Base-by-base conservation (phyloP, 805 yeast genomes). In the Candida morakotiae region DNA sequence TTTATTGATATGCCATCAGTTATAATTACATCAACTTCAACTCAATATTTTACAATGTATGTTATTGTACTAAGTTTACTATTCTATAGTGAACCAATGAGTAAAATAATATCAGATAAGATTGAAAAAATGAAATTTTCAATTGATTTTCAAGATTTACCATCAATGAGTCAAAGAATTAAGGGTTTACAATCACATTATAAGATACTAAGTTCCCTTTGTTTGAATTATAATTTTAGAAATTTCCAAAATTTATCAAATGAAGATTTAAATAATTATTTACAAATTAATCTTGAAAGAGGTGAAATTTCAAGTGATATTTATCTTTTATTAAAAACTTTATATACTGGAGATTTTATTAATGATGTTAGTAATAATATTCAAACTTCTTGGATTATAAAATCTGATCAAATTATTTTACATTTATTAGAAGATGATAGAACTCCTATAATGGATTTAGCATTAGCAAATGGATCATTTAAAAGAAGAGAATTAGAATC, bases 1-100 rank as follows among this genome's bases (percentile, higher is more conserved):
- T 62, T 72, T 9, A 72, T 86, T 10, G 87, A 83, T 48, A 68
- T 86, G 34, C 94, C 96, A 2, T 68, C 75, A 31, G 73, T 88
- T 15, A 70, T 74, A 4, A 71, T 87, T 1, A 67, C 78, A 5
- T 75, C 87, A 37, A 87, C 87, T 37, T 82, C 96, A 0, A 59
- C 62, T 31, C 95, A 87, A 51, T 89, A 86, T 54, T 69, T 69
- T 44, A 69, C 87, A 0, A 57, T 87, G 10, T 84, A 79, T 51
- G 69, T 75, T 11, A 76, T 88, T 26, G 66, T 75, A 1, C 68
- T 77, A 48, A 79, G 82, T 37, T 60, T 89, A 31, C 52, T 91
- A 41, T 67, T 86, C 22, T 87, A 86, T 52, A 67, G 77, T 5
- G 95, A 87, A 46, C 95, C 96, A 4, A 70, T 73, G 45, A 71